Percentiles rank a stretch among this genome's conserved stretches.
Conservation (phyloP, 306 rosid species). For the Myrica gale region DNA sequence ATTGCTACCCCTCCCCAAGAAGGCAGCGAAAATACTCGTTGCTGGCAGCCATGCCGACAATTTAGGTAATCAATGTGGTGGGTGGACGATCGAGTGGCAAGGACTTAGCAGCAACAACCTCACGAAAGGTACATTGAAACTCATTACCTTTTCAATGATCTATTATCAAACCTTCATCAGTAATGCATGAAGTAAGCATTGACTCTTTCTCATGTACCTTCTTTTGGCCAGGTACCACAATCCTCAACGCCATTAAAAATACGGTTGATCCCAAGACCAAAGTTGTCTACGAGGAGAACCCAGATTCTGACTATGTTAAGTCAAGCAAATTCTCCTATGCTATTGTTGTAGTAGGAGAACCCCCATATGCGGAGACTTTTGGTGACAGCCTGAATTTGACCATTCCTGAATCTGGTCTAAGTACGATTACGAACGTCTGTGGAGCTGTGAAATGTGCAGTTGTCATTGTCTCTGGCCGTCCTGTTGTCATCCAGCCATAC, state of each 20-base stretch:
- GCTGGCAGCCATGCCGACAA: constrained; percentile 13
- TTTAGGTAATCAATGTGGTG: constrained; percentile 6
- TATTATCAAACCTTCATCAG: not conserved
- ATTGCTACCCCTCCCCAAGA: constrained; percentile 1
- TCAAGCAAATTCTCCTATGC: constrained; percentile 1
- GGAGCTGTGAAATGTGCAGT: constrained; percentile 3
- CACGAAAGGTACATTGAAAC: not conserved
- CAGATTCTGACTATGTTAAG: not conserved
- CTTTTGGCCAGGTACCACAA: constrained; percentile 2
- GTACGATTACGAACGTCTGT: not conserved
- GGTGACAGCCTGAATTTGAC: constrained; percentile 6
- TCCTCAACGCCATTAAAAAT: not conserved
- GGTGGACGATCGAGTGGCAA: constrained; percentile 12
- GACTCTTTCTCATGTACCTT: not conserved
- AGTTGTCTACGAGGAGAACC: not conserved
- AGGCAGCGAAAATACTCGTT: not conserved
- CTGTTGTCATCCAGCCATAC: constrained; percentile 6
- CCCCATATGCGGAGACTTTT: not conserved
- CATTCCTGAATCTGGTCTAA: not conserved
- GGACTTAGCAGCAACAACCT: constrained; percentile 13
- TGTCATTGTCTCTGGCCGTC: not conserved
- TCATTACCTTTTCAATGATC: not conserved
- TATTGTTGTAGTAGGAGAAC: constrained; percentile 11
- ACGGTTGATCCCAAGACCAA: not conserved
- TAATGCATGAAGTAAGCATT: not conserved